These are phyloP conservation scores for Sapria himalayana DNA, from an alignment of 345 rosid genomes.

Conservation along the genomic window DNA sequence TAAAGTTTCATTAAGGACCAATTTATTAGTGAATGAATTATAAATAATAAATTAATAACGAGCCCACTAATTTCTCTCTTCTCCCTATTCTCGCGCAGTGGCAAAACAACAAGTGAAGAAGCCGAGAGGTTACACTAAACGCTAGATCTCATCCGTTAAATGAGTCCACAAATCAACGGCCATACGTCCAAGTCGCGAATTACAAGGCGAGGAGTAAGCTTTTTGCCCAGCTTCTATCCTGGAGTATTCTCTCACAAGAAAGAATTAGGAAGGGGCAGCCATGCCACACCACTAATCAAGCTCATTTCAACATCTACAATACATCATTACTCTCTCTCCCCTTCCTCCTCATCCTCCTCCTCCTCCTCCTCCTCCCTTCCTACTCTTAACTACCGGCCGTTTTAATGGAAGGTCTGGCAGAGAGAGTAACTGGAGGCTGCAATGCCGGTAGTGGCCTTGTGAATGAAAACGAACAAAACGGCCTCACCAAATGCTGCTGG, in stretches of 20 bases:
- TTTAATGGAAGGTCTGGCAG: conserved; percentile 20
- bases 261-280: background rate
- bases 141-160: conserved; percentile 19
- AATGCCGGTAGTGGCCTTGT: conserved; percentile 4
- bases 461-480: conserved; percentile 9
- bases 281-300: conserved; percentile 10
- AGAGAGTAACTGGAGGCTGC: background rate
- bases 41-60: too few relatives aligned
- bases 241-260: conserved; percentile 9
- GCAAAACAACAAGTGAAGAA: too few relatives aligned
- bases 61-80: too few relatives aligned
- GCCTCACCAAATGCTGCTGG: conserved; percentile 9
- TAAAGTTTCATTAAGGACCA: too few relatives aligned
- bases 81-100: too few relatives aligned
- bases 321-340: conserved; percentile 8
- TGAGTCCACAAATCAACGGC: conserved; percentile 16
- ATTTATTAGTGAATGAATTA: too few relatives aligned
- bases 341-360: conserved; percentile 6
- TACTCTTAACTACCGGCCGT: too few relatives aligned
- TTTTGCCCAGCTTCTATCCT: conserved; percentile 10
- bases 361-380: too few relatives aligned
- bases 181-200: conserved; percentile 12
- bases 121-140: conserved; percentile 33
- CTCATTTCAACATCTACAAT: conserved; percentile 7
- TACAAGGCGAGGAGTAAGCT: conserved; percentile 20